Percentiles rank a stretch among this genome's conserved stretches.
Evolutionary conservation across 768 basidiomycete genomes (phyloP).

Genomic region (Phanerochaete sordida): DNA sequence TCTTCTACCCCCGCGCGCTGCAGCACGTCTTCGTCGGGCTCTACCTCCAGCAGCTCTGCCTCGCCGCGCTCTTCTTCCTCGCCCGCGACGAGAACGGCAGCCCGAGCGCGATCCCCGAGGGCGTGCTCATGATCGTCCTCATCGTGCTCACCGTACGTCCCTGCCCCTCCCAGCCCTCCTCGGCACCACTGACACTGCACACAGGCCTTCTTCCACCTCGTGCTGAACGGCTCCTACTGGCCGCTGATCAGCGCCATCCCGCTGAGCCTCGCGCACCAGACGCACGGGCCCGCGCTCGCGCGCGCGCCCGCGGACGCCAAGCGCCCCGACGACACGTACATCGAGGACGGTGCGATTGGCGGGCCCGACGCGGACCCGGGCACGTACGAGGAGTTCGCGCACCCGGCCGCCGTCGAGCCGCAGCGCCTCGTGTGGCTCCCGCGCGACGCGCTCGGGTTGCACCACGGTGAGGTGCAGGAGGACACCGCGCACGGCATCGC

Average conservation of each 20-base stretch:
- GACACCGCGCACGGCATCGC: constrained; percentile 48
- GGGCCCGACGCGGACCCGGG: constrained; percentile 26
- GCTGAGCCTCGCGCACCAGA: constrained; percentile 67
- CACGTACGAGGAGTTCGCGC: constrained; percentile 66
- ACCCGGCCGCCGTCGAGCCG: constrained; percentile 68
- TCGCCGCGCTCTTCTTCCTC: constrained; percentile 86
- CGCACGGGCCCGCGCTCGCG: not conserved
- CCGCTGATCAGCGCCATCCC: constrained; percentile 77
- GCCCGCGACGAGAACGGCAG: constrained; percentile 49
- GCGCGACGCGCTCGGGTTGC: constrained; percentile 56
- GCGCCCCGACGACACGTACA: constrained; percentile 13
- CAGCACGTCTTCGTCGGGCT: constrained; percentile 87
- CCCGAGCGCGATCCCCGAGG: constrained; percentile 62
- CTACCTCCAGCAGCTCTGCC: constrained; percentile 82
- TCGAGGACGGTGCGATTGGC: constrained; percentile 21
- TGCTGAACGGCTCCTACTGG: constrained; percentile 74
- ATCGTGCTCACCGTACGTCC: constrained; percentile 71
- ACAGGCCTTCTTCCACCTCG: constrained; percentile 65
- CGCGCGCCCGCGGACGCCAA: constrained; percentile 8
- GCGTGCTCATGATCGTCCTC: constrained; percentile 77
- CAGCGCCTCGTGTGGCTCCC: constrained; percentile 84
- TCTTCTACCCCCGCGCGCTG: constrained; percentile 91
- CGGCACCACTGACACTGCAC: not conserved
- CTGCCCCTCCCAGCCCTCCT: not conserved
- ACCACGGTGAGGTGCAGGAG: constrained; percentile 53